Percentiles rank a stretch among this genome's conserved stretches.
Conservation (phyloP, 2,329 filamentous ascomycete species). For the Penicillium sp. region DNA sequence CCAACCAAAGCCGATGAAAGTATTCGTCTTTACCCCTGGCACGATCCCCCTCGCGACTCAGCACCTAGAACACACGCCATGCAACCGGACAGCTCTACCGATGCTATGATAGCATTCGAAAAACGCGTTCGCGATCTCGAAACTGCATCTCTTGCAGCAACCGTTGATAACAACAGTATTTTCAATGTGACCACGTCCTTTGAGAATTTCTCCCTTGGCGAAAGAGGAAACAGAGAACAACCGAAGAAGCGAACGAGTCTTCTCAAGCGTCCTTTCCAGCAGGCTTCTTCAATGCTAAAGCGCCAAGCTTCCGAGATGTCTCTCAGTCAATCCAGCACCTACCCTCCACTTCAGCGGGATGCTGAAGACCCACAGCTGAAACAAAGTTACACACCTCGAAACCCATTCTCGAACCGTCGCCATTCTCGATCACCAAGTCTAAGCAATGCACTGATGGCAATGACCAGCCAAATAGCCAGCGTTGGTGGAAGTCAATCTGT, state of each 20-base stretch:
- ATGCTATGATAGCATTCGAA: constrained; percentile 56
- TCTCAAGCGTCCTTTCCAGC: constrained; percentile 45
- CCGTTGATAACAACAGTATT: constrained; percentile 53
- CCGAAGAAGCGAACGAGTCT: constrained; percentile 50
- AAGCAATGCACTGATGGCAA: constrained; percentile 46
- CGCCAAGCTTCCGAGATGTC: constrained; percentile 40
- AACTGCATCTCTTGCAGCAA: constrained; percentile 56
- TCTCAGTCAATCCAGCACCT: constrained; percentile 30
- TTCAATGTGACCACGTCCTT: constrained; percentile 47
- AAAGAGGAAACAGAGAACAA: constrained; percentile 18
- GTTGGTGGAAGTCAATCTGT: constrained; percentile 60
- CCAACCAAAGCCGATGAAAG: constrained; percentile 26
- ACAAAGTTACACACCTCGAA: constrained; percentile 38
- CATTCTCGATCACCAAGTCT: constrained; percentile 39
- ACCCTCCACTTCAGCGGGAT: constrained; percentile 20
- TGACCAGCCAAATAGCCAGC: constrained; percentile 48
- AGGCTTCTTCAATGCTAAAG: constrained; percentile 48
- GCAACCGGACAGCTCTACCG: constrained; percentile 56
- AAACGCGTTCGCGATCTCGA: constrained; percentile 54
- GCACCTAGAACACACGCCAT: constrained; percentile 31
- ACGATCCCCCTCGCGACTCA: constrained; percentile 43
- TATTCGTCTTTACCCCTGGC: constrained; percentile 49
- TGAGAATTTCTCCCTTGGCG: constrained; percentile 40
- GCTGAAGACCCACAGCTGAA: constrained; percentile 28
- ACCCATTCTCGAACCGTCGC: constrained; percentile 33